Evolutionary conservation across 306 rosid genomes (phyloP), one percentile per base, ranked within the genome.

Genomic region (Coriaria nepalensis): DNA sequence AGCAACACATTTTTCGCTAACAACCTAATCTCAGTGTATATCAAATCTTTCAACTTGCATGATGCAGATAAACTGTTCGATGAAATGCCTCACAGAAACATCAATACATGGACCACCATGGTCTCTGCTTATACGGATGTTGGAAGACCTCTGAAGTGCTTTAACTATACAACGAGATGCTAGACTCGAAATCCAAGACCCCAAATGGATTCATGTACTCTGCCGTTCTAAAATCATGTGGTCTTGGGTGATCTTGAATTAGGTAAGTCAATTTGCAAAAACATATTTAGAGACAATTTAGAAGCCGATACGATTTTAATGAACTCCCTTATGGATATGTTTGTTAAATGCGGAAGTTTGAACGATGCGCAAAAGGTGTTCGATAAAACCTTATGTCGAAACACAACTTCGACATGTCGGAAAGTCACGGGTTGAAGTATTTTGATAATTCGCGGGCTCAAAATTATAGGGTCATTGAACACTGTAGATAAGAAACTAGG

Each of bases 301-400:
- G 73, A 68, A 60, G 67, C 43, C 59, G 97, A 88, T 56, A 70
- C 69, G 34, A 85, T 77, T 72, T 53, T 88, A 75, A 74, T 84
- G 95, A 88, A 88, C 67, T 63, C 80, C 38, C 87, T 81, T 47
- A 64, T 88, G 90, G 95, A 84, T 50, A 78, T 88, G 97, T 84
- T 70, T 45, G 75, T 81, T 46, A 88, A 81, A 72, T 81, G 95
- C 77, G 83, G 84, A 48, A 77, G 63, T 62, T 68, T 81, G 82
- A 50, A 54, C 34, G 76, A 70, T 48, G 95, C 97, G 4, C 49
- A 55, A 49, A 68, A 45, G 37, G 90, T 81, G 54, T 88, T 88
- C 40, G 35, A 57, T 50, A 62, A 57, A 53, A 71, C 68, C 38
- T 60, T 53, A 9, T 33, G 52, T 56, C 70, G 72, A 49, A 81